Evolutionary conservation across 805 yeast genomes (phyloP).

Genomic region (Cyberlindnera americana): DNA sequence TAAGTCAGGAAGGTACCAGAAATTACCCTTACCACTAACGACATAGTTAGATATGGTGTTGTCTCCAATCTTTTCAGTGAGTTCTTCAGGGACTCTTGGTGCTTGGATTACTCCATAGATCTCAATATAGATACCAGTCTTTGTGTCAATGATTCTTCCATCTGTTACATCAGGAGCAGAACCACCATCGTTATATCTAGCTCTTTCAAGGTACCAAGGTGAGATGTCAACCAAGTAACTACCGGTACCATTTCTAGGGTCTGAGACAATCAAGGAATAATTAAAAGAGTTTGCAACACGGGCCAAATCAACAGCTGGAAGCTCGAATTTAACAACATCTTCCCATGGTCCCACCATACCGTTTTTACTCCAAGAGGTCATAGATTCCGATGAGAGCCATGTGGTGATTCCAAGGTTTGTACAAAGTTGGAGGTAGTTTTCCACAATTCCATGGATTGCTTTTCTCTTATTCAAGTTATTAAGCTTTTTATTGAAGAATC

Average conservation of each 20-base stretch:
- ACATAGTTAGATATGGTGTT: conserved; percentile 25
- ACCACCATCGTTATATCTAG: conserved; percentile 43
- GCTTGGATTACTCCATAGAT: conserved; percentile 42
- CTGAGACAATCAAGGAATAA: conserved; percentile 41
- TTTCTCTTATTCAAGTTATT: conserved; percentile 36
- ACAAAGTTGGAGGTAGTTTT: conserved; percentile 44
- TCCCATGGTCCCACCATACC: conserved; percentile 55
- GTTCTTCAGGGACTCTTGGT: conserved; percentile 22
- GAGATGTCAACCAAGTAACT: conserved; percentile 44
- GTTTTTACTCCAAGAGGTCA: conserved; percentile 48
- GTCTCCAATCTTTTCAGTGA: conserved; percentile 12
- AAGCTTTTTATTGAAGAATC: conserved; percentile 52
- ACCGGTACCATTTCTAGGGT: conserved; percentile 44
- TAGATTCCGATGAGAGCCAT: conserved; percentile 48
- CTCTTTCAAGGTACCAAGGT: conserved; percentile 48
- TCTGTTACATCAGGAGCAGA: conserved; percentile 43
- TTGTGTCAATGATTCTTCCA: conserved; percentile 57
- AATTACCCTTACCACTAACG: conserved; percentile 41
- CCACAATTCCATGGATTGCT: conserved; percentile 43
- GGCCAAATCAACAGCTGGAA: conserved; percentile 45
- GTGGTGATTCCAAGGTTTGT: conserved; percentile 39
- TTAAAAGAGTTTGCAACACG: conserved; percentile 45
- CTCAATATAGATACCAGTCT: conserved; percentile 57
- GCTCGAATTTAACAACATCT: conserved; percentile 45
- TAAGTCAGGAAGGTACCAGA: conserved; percentile 45